These are phyloP conservation scores for Monosporozyma servazzii DNA, from an alignment of 805 yeast species.

Conservation along the genomic window DNA sequence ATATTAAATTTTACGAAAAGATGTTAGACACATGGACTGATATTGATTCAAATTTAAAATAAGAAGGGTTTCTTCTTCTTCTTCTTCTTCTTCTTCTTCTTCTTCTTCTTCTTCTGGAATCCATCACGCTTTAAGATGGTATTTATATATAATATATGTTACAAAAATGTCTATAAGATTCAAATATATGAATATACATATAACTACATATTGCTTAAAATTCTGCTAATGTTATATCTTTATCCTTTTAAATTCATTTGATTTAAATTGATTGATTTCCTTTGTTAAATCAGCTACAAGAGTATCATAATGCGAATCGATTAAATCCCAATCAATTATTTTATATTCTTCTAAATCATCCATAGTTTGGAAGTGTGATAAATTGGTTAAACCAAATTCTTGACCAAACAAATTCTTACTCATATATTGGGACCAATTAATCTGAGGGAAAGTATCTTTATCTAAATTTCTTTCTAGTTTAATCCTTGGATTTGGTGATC, in stretches of 20 bases:
- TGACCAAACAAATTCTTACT: slow-evolving; percentile 33
- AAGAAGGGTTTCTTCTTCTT: background rate
- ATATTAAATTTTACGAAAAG: slow-evolving; percentile 61
- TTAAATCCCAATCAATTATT: slow-evolving; percentile 20
- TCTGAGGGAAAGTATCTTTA: slow-evolving; percentile 45
- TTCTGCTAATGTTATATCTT: background rate
- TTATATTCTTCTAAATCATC: slow-evolving; percentile 10
- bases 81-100: too few species aligned
- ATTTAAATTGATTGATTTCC: background rate
- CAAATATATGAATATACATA: background rate
- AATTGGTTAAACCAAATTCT: slow-evolving; percentile 4
- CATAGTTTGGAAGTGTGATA: slow-evolving; percentile 9
- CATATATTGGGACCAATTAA: slow-evolving; percentile 50
- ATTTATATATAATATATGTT: background rate
- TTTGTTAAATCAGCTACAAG: slow-evolving; percentile 9
- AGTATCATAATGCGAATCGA: slow-evolving; percentile 14
- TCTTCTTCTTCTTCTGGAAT: background rate
- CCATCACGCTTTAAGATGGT: too few species aligned
- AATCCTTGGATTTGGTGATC: slow-evolving; percentile 72
- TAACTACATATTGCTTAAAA: background rate
- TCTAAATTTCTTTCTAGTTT: slow-evolving; percentile 62
- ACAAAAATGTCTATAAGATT: background rate
- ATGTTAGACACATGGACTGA: slow-evolving; percentile 64
- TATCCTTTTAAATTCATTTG: background rate
- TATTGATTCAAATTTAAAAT: slow-evolving; percentile 34